phyloP scores from a whole-genome alignment of 495 filamentous ascomycete species.

The Podospora comata region DNA sequence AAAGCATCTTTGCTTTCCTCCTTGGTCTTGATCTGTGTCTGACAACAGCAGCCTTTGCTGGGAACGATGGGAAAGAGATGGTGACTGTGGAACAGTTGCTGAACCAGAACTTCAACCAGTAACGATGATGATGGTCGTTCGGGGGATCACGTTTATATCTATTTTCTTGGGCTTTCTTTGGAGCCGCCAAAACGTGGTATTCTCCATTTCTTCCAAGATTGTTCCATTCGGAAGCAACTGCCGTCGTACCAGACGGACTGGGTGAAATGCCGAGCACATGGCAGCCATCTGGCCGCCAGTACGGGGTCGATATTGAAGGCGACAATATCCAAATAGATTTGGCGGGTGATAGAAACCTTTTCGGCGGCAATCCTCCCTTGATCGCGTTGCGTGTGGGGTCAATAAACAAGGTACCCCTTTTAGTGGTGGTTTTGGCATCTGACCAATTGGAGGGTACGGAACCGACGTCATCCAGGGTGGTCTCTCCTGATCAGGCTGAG shows the following conservation, averaged over 20 bases:
- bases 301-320: conserved; percentile 2
- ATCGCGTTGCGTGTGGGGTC: conserved; percentile 3
- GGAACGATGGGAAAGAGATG: neutral
- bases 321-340: conserved; percentile 13
- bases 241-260: conserved; percentile 15
- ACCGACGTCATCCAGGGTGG: conserved; percentile 11
- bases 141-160: neutral
- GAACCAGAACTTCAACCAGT: conserved; percentile 4
- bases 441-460: neutral
- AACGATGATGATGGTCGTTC: neutral
- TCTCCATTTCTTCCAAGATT: neutral
- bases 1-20: conserved; percentile 29
- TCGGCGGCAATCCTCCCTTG: conserved; percentile 7
- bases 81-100: conserved; percentile 7
- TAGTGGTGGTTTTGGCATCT: neutral
- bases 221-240: conserved; percentile 21
- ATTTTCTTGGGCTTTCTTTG: neutral
- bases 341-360: conserved; percentile 13
- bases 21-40: neutral
- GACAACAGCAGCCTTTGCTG: conserved; percentile 1
- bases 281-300: neutral
- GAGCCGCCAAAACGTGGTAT: neutral
- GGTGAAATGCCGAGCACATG: conserved; percentile 29
- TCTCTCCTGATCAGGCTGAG: conserved; percentile 4
- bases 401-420: neutral